Evolutionary conservation across 2,329 filamentous ascomycete genomes (phyloP), one percentile per base, ranked within the genome.

Genomic region (Hymenoscyphus scutula): DNA sequence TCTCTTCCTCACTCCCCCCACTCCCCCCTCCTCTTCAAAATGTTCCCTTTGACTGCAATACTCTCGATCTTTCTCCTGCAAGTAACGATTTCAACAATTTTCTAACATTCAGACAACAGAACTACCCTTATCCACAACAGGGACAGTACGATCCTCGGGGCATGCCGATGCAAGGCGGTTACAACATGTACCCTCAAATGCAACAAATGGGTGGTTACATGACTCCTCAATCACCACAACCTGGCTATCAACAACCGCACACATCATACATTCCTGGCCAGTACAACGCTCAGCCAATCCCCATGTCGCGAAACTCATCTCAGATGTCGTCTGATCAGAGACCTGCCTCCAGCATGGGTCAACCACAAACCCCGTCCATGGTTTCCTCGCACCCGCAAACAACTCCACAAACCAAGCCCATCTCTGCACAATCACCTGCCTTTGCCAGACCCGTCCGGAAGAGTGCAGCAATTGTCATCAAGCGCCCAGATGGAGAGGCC

Each of bases 281-380:
- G 61, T 76, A 76, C 27, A 29, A 29, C 64, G 66, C 64, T 74
- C 45, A 51, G 25, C 45, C 45, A 11, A 51, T 51, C 19, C 79
- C 80, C 48, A 93, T 97, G 89, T 95, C 93, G 1, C 89, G 93
- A 70, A 92, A 86, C 64, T 85, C 89, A 1, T 96, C 92, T 1
- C 90, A 95, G 76, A 83, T 89, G 61, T 90, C 90, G n/a, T 10
- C 90, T n/a, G 84, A 87, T 71, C 71, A 72, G 25, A 79, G 85
- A 56, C 81, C 77, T 38, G 85, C 84, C 65, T 74, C 74, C 0
- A 75, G 73, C 65, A 72, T 75, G 69, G 74, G 73, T 2, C 73
- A 75, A 45, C 68, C 73, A 27, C 71, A 72, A 58, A 71, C 72
- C 53, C 71, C 73, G 57, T 73, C 71, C 1, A 74, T 74, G 63